These are phyloP conservation scores for Penicillium sp. DNA, from an alignment of 2,329 filamentous ascomycete genomes.

Conservation along the genomic window DNA sequence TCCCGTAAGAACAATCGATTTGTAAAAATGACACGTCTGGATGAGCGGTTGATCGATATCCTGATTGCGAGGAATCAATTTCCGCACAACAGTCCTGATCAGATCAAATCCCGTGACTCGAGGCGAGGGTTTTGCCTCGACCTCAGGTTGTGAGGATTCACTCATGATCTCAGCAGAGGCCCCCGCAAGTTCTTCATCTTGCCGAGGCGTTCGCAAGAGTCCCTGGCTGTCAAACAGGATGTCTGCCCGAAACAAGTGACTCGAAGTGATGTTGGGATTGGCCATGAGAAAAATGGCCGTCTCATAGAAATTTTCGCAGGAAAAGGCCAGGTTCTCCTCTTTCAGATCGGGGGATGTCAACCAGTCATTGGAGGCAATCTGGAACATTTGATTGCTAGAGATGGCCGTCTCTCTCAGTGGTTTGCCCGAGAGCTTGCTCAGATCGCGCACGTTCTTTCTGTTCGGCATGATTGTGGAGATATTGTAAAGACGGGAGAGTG, in stretches of 20 bases:
- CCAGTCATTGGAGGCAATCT: constrained; percentile 22
- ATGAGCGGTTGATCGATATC: constrained; percentile 67
- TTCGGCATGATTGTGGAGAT: constrained; percentile 12
- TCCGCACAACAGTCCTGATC: constrained; percentile 64
- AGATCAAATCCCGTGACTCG: constrained; percentile 34
- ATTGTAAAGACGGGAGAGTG: not conserved
- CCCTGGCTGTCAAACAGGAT: constrained; percentile 51
- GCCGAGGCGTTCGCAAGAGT: constrained; percentile 25
- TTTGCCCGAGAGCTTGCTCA: constrained; percentile 21
- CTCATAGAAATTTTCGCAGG: constrained; percentile 36
- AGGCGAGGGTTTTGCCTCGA: constrained; percentile 17
- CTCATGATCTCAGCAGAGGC: not conserved
- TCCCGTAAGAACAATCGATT: not conserved
- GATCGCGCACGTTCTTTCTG: constrained; percentile 18
- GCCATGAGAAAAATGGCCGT: constrained; percentile 44
- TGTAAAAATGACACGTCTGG: constrained; percentile 75
- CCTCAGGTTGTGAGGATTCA: not conserved
- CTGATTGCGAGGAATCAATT: constrained; percentile 74
- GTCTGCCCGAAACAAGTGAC: constrained; percentile 56
- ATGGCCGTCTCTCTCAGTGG: constrained; percentile 26
- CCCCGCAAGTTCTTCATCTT: constrained; percentile 25
- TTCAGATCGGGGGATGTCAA: constrained; percentile 29
- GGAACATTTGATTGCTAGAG: constrained; percentile 16
- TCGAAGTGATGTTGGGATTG: constrained; percentile 56
- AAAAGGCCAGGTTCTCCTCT: constrained; percentile 22